These are phyloP conservation scores for Prinsepia uniflora DNA, from an alignment of 306 rosid species.

Conservation along the genomic window DNA sequence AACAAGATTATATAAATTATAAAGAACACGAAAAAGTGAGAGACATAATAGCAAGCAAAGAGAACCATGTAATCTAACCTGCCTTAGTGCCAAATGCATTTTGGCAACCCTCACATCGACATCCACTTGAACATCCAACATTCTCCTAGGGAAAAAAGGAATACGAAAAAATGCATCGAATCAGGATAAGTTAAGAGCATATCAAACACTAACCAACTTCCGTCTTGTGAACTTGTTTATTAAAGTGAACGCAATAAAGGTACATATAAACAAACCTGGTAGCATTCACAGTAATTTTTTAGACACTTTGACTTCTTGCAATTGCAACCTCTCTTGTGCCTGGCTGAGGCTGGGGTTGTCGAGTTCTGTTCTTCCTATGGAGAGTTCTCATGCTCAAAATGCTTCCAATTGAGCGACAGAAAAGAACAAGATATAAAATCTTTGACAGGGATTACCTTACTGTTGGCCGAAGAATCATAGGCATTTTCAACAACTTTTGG, in stretches of 20 bases:
- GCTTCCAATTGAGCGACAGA: background rate
- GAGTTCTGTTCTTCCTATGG: conserved; percentile 23
- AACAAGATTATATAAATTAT: background rate
- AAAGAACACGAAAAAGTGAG: background rate
- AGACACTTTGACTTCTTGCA: conserved; percentile 36
- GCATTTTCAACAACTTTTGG: conserved; percentile 20
- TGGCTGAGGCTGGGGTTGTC: conserved; percentile 16
- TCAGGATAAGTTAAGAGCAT: background rate
- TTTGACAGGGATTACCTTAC: conserved; percentile 18
- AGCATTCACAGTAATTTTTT: conserved; percentile 34
- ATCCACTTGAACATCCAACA: conserved; percentile 31
- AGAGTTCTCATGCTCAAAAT: conserved; percentile 13
- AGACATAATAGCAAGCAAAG: background rate
- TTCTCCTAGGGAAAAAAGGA: conserved; percentile 18
- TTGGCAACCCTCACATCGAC: conserved; percentile 35
- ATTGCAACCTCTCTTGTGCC: conserved; percentile 45
- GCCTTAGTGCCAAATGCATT: conserved; percentile 29
- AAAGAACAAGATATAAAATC: background rate
- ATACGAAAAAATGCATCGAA: background rate
- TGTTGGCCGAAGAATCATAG: conserved; percentile 14
- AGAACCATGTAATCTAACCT: conserved; percentile 19
- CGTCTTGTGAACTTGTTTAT: background rate
- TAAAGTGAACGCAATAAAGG: background rate
- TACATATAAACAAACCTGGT: conserved; percentile 30
- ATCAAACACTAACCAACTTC: background rate